Percentiles rank a stretch among this genome's conserved stretches.
Conservation (phyloP, 1,139 yeast genomes). For the Yamadazyma oceani region DNA sequence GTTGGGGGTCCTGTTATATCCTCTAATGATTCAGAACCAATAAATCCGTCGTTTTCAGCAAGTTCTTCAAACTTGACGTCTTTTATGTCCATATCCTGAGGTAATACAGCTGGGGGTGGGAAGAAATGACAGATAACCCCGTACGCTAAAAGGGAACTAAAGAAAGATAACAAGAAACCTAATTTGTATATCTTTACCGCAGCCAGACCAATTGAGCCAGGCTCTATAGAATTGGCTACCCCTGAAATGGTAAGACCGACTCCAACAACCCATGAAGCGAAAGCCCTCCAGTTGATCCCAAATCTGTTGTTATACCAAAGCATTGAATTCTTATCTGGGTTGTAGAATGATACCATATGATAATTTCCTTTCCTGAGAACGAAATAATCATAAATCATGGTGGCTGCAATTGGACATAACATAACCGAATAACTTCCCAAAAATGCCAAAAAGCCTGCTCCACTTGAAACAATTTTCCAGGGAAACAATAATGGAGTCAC, state of each 20-base stretch:
- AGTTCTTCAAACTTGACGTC: slow-evolving; percentile 8
- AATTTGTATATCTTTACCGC: slow-evolving; percentile 11
- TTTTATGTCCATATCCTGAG: slow-evolving; percentile 9
- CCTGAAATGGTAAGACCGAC: slow-evolving; percentile 12
- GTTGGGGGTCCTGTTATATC: slow-evolving; percentile 5
- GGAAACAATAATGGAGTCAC: slow-evolving; percentile 11
- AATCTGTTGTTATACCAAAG: slow-evolving; percentile 10
- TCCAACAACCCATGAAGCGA: slow-evolving; percentile 12
- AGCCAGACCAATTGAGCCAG: slow-evolving; percentile 12
- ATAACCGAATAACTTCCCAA: slow-evolving; percentile 14
- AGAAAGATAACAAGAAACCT: slow-evolving; percentile 12
- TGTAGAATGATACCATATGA: slow-evolving; percentile 12
- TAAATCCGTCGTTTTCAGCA: slow-evolving; percentile 8
- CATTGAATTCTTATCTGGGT: slow-evolving; percentile 5
- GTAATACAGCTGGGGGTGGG: slow-evolving; percentile 8
- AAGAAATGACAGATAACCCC: slow-evolving; percentile 8
- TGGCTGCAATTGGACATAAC: slow-evolving; percentile 14
- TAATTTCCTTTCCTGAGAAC: slow-evolving; percentile 11
- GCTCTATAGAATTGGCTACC: slow-evolving; percentile 11
- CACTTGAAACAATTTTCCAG: slow-evolving; percentile 14
- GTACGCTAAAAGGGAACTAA: slow-evolving; percentile 9
- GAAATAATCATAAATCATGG: slow-evolving; percentile 14
- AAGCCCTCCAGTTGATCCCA: slow-evolving; percentile 14
- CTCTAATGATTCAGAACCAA: slow-evolving; percentile 9
- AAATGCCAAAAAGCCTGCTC: slow-evolving; percentile 12